Evolutionary conservation across 768 basidiomycete species (phyloP), one percentile per base, ranked within the genome.

Genomic region (Paxillus ammoniavirescens): DNA sequence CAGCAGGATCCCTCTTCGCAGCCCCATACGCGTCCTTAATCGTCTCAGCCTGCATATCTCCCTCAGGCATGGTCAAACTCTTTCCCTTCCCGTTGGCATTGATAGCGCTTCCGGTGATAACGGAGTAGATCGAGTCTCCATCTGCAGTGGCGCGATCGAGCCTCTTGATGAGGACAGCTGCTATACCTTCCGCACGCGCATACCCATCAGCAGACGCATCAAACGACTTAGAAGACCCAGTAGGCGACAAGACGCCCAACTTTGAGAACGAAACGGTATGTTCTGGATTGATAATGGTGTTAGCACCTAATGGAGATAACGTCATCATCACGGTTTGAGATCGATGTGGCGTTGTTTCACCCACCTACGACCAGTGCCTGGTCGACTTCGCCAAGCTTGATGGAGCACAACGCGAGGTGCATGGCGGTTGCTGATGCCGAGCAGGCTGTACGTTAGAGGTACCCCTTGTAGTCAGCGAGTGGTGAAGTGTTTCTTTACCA

Each of bases 321-420:
- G 23, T 57, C 37, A 53, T 15, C 8, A 28, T 49, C 56, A 6
- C 2, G 2, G 5, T 21, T 2, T 1, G 5, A 36, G 13, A 31
- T 1, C 14, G 15, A 21, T 2, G 18, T 8, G 4, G 1, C 26
- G 12, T 44, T 8, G n/a, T 18, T 40, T 10, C n/a, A 53, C 64
- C 51, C 3, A 56, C 64, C 64, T 0, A 66, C 61, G 28, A 82
- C 73, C 8, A 82, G 66, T 0, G 80, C 80, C 4, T 76, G 72
- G 26, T 78, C 73, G 31, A 79, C 73, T 40, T 81, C 80, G 1
- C 77, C 78, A 31, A 61, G 64, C 18, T 64, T 64, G 5, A 82
- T 65, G 0, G 77, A 72, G 30, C 75, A 73, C 2, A 80, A 67
- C 2, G 76, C 80, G 15, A 82, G 70, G 62, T 82, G 80, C 43